phyloP scores from a whole-genome alignment of 2,329 filamentous ascomycete species.

The Epichloe sibirici region DNA sequence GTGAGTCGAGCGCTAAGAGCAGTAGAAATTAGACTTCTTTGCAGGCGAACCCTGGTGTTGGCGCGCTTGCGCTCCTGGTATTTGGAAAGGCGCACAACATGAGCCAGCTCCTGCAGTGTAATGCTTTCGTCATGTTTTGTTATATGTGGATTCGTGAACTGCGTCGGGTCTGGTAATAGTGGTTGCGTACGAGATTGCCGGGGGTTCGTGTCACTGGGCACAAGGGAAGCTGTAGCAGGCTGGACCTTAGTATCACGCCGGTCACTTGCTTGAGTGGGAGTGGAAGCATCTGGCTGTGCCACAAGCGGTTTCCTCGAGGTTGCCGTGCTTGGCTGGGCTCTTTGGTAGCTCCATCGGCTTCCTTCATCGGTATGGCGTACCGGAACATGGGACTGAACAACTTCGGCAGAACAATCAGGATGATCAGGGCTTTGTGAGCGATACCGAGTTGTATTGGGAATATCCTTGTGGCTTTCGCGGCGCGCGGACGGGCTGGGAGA shows the following conservation, averaged over 20 bases:
- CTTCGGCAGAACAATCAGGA: constrained; percentile 36
- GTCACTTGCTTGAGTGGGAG: constrained; percentile 17
- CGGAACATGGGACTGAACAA: constrained; percentile 26
- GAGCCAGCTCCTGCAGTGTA: constrained; percentile 64
- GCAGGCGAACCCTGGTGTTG: constrained; percentile 59
- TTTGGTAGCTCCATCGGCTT: constrained; percentile 26
- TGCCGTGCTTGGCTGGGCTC: constrained; percentile 24
- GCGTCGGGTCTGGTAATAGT: constrained; percentile 53
- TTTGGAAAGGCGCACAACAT: constrained; percentile 63
- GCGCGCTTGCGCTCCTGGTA: constrained; percentile 73
- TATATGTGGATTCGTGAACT: constrained; percentile 51
- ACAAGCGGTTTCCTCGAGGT: constrained; percentile 37
- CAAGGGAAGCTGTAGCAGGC: constrained; percentile 18
- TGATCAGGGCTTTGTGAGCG: constrained; percentile 44
- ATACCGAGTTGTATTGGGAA: constrained; percentile 34
- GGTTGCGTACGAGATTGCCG: constrained; percentile 33
- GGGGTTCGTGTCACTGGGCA: constrained; percentile 29
- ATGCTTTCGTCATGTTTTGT: constrained; percentile 52
- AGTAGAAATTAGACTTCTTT: constrained; percentile 62
- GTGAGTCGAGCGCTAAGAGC: constrained; percentile 63
- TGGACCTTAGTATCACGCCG: constrained; percentile 16
- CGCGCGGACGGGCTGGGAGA: constrained; percentile 44
- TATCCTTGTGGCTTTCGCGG: constrained; percentile 30
- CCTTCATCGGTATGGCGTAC: constrained; percentile 32
- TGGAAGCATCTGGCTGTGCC: constrained; percentile 27